Evolutionary conservation across 2,329 filamentous ascomycete genomes (phyloP).

Genomic region (Mollisia scopiformis): DNA sequence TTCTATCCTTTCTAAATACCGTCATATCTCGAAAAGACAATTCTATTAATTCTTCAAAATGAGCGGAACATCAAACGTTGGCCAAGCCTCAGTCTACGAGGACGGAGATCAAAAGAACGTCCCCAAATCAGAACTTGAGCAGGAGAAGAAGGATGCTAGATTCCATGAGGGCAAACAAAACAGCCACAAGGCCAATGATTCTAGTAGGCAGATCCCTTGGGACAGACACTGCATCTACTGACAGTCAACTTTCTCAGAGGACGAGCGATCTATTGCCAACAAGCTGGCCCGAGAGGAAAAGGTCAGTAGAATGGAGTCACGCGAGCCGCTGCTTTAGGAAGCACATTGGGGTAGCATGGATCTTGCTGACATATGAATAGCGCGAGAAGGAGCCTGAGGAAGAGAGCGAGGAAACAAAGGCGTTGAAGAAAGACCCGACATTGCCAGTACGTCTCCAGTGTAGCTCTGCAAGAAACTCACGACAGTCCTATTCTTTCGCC

Average conservation of each 20-base stretch:
- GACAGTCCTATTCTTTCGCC: not conserved
- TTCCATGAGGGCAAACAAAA: slow-evolving; percentile 74
- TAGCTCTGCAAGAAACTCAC: not conserved
- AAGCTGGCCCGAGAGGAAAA: slow-evolving; percentile 66
- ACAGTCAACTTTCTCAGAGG: slow-evolving; percentile 50
- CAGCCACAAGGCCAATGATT: slow-evolving; percentile 70
- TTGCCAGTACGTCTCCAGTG: slow-evolving; percentile 47
- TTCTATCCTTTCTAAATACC: not conserved
- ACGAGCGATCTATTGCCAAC: slow-evolving; percentile 73
- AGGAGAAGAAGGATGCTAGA: slow-evolving; percentile 54
- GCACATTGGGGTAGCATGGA: not conserved
- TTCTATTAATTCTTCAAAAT: slow-evolving; percentile 15
- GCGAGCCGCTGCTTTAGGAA: not conserved
- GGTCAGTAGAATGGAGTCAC: slow-evolving; percentile 23
- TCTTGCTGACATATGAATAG: slow-evolving; percentile 29
- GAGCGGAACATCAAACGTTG: slow-evolving; percentile 52
- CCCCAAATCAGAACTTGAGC: slow-evolving; percentile 51
- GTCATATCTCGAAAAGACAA: not conserved
- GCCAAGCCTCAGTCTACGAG: slow-evolving; percentile 69
- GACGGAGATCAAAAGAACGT: slow-evolving; percentile 74
- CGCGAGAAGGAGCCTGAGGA: slow-evolving; percentile 48
- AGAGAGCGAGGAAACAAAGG: slow-evolving; percentile 31
- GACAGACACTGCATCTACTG: slow-evolving; percentile 1
- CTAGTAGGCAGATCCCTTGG: slow-evolving; percentile 57
- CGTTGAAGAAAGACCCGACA: slow-evolving; percentile 55